Conservation (phyloP, 305 asterid species). For the Fraxinus xanthoxyloides region DNA sequence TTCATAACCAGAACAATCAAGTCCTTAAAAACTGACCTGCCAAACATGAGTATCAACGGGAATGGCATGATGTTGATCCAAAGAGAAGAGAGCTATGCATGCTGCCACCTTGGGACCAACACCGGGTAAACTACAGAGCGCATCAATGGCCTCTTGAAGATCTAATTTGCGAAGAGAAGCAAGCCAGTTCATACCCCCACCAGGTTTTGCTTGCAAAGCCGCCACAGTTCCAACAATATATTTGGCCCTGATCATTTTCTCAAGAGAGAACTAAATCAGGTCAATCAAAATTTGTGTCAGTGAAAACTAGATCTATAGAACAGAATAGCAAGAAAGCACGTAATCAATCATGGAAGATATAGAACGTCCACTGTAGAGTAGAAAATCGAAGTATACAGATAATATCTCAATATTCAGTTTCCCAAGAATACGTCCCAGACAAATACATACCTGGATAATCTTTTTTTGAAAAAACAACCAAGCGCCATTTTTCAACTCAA, state of each 20-base stretch:
- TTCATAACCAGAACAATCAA: not conserved
- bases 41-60: slow-evolving; percentile 99
- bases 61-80: slow-evolving; percentile 93
- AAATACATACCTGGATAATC: not conserved
- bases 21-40: slow-evolving; percentile 52
- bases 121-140: slow-evolving; percentile 74
- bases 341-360: slow-evolving; percentile 2
- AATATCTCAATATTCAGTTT: not conserved
- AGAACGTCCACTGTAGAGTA: not conserved
- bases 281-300: not conserved
- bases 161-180: slow-evolving; percentile 67
- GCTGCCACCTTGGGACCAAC: slow-evolving; percentile 99
- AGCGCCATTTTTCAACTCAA: not conserved
- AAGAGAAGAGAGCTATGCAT: slow-evolving; percentile 85
- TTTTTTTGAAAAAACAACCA: not conserved
- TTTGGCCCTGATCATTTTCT: slow-evolving; percentile 64
- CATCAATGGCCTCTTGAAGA: slow-evolving; percentile 65
- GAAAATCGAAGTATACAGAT: not conserved
- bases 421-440: not conserved
- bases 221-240: slow-evolving; percentile 79
- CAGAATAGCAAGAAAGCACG: not conserved
- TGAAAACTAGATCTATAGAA: not conserved
- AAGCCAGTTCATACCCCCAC: slow-evolving; percentile 88
- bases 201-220: slow-evolving; percentile 72
- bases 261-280: slow-evolving; percentile 10